Percentiles rank a stretch among this genome's conserved stretches.
phyloP scores from a whole-genome alignment of 2,329 filamentous ascomycete species.

The Rhynchosporium secalis region DNA sequence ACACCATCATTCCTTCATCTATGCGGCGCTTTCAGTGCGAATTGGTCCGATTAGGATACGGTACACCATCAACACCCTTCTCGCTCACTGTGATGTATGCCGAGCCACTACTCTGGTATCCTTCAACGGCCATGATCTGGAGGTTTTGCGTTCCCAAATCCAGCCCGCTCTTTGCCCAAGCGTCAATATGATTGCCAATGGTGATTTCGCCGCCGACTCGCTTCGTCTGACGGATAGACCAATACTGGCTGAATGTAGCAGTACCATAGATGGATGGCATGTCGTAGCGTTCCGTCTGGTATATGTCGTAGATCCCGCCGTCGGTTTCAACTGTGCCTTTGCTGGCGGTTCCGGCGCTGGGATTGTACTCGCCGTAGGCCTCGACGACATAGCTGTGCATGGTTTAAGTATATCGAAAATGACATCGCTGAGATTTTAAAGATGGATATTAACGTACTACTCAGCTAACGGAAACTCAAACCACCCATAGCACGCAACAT shows the following conservation, averaged over 20 bases:
- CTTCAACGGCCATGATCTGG: slow-evolving; percentile 46
- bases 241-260: slow-evolving; percentile 54
- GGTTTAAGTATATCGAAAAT: too few relatives aligned
- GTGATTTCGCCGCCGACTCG: slow-evolving; percentile 52
- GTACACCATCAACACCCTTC: slow-evolving; percentile 11
- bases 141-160: slow-evolving; percentile 50
- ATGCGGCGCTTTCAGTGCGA: background rate
- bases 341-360: slow-evolving; percentile 48
- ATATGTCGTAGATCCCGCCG: slow-evolving; percentile 52
- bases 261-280: slow-evolving; percentile 50
- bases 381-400: background rate
- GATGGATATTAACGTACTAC: background rate
- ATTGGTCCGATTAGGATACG: slow-evolving; percentile 9
- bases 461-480: background rate
- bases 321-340: slow-evolving; percentile 53
- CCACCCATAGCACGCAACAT: slow-evolving; percentile 51
- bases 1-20: slow-evolving; percentile 1
- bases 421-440: too few relatives aligned
- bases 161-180: slow-evolving; percentile 51
- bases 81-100: slow-evolving; percentile 20
- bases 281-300: slow-evolving; percentile 43
- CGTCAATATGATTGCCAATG: slow-evolving; percentile 52
- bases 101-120: slow-evolving; percentile 19
- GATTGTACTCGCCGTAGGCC: background rate
- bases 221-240: slow-evolving; percentile 52